Evolutionary conservation across 768 basidiomycete genomes (phyloP).

Genomic region (Tricholoma saponaceum): DNA sequence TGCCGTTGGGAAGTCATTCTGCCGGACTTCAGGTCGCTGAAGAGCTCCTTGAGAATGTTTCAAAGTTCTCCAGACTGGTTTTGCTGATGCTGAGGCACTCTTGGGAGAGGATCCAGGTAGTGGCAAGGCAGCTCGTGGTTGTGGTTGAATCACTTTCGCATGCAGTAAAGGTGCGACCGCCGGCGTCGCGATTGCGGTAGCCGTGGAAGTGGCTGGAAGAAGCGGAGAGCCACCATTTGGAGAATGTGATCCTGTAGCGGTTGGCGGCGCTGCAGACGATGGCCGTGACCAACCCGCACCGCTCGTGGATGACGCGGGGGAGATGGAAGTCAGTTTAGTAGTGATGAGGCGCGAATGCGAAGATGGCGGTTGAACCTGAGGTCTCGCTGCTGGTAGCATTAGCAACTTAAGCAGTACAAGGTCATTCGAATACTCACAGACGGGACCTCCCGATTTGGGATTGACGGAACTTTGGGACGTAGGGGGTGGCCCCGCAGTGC

Average conservation of each 20-base stretch:
- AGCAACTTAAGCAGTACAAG: conserved; percentile 7
- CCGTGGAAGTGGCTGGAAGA: conserved; percentile 29
- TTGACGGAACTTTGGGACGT: conserved; percentile 38
- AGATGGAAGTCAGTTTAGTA: conserved; percentile 74
- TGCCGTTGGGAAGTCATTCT: conserved; percentile 90
- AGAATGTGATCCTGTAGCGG: conserved; percentile 35
- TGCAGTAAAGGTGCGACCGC: conserved; percentile 50
- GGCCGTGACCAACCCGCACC: conserved; percentile 78
- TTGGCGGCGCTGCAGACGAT: conserved; percentile 65
- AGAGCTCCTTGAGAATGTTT: conserved; percentile 33
- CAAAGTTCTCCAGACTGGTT: conserved; percentile 72
- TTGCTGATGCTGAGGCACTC: conserved; percentile 30
- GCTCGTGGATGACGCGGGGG: conserved; percentile 51
- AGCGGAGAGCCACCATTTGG: conserved; percentile 42
- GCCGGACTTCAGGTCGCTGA: conserved; percentile 37
- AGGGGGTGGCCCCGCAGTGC: conserved; percentile 45
- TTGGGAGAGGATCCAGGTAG: conserved; percentile 26
- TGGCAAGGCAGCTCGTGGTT: conserved; percentile 41
- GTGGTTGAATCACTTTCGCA: conserved; percentile 66
- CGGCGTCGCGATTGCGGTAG: conserved; percentile 22
- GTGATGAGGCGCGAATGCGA: conserved; percentile 83
- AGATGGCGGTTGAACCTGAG: conserved; percentile 45
- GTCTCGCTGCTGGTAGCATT: conserved; percentile 45
- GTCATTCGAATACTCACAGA: conserved; percentile 38
- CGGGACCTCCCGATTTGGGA: conserved; percentile 47